Evolutionary conservation across 192 early-diverging fungal genomes (phyloP).

Genomic region (Rhizoclosmatium sp.): DNA sequence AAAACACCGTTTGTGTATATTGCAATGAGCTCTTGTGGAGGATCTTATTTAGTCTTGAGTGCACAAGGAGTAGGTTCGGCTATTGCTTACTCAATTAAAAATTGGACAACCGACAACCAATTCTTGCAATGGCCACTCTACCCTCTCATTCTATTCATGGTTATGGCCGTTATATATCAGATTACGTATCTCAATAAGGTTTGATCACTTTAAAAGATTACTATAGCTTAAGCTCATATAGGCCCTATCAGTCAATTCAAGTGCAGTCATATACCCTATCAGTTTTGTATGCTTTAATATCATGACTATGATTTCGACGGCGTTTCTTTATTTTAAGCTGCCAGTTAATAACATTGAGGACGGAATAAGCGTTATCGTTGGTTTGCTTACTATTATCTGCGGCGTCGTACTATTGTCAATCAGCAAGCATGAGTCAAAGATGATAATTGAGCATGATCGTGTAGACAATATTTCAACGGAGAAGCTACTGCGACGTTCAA

Average conservation of each 20-base stretch:
- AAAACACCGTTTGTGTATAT: slow-evolving; percentile 52
- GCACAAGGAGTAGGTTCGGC: slow-evolving; percentile 62
- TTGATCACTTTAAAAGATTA: slow-evolving; percentile 65
- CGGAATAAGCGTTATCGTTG: too few relatives aligned
- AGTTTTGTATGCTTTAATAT: slow-evolving; percentile 69
- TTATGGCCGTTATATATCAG: slow-evolving; percentile 55
- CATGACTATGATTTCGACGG: slow-evolving; percentile 64
- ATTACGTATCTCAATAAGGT: slow-evolving; percentile 72
- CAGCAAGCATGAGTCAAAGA: too few relatives aligned
- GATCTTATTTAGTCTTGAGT: slow-evolving; percentile 65
- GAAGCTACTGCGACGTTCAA: too few relatives aligned
- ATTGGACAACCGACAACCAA: slow-evolving; percentile 59
- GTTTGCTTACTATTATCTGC: too few relatives aligned
- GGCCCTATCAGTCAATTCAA: too few relatives aligned
- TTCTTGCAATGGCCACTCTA: slow-evolving; percentile 70
- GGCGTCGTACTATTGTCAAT: too few relatives aligned
- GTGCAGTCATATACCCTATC: slow-evolving; percentile 40
- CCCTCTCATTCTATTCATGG: slow-evolving; percentile 58
- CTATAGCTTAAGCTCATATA: slow-evolving; percentile 64
- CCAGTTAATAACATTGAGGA: too few relatives aligned
- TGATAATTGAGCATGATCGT: too few relatives aligned
- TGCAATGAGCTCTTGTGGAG: slow-evolving; percentile 42
- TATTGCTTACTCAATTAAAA: slow-evolving; percentile 57
- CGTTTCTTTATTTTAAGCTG: slow-evolving; percentile 51
- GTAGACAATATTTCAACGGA: too few relatives aligned